phyloP scores from a whole-genome alignment of 306 rosid species.

The Argentina anserina region DNA sequence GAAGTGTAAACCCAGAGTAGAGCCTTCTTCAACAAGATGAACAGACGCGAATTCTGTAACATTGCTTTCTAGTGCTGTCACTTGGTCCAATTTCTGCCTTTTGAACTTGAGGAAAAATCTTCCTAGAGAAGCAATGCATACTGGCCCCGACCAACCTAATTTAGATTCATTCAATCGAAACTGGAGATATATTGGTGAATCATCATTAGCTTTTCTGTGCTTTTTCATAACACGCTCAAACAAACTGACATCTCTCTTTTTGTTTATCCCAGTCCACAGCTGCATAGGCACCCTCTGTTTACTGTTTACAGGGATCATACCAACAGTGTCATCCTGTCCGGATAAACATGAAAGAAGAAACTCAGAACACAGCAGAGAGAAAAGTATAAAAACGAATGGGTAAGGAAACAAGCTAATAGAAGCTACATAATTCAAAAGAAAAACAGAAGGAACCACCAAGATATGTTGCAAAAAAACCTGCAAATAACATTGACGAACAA shows the following conservation, averaged over 20 bases:
- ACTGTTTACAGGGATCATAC: conserved; percentile 49
- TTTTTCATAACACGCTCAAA: conserved; percentile 72
- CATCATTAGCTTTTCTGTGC: conserved; percentile 58
- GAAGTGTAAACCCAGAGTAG: conserved; percentile 70
- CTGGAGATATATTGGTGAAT: conserved; percentile 56
- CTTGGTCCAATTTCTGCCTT: conserved; percentile 40
- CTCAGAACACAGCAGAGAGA: neutral
- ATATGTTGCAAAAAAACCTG: conserved; percentile 50
- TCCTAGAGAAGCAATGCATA: conserved; percentile 90
- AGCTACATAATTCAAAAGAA: neutral
- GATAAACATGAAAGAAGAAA: conserved; percentile 10
- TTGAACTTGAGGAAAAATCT: conserved; percentile 87
- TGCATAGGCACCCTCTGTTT: conserved; percentile 54
- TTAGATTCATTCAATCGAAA: conserved; percentile 54
- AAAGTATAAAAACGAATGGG: neutral
- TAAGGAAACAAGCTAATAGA: neutral
- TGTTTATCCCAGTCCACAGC: conserved; percentile 55
- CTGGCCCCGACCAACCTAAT: conserved; percentile 89
- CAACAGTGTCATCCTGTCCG: conserved; percentile 65
- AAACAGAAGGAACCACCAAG: conserved; percentile 11
- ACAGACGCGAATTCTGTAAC: conserved; percentile 63
- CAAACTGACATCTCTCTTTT: conserved; percentile 55
- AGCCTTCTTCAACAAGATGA: conserved; percentile 87
- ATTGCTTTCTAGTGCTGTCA: conserved; percentile 29
- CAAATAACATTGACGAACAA: conserved; percentile 70